Evolutionary conservation across 352 stramenopile species (phyloP).

Genomic region (Halophytophthora polymorphica): DNA sequence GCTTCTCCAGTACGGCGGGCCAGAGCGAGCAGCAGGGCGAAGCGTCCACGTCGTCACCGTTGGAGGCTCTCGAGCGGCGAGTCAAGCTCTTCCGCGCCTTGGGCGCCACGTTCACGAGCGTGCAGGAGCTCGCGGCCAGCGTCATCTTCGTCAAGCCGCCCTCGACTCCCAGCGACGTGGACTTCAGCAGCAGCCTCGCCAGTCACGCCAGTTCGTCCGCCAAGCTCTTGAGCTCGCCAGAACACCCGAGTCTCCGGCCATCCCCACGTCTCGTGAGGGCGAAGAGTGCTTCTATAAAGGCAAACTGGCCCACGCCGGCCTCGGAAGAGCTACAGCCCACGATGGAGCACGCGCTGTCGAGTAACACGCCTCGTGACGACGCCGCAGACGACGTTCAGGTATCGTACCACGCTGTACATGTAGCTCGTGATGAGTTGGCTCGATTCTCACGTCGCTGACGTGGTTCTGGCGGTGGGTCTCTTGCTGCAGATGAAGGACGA

Average conservation of each 20-base stretch:
- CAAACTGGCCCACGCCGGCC: constrained; percentile 10
- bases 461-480: background rate
- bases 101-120: constrained; percentile 61
- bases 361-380: constrained; percentile 17
- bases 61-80: constrained; percentile 49
- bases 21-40: constrained; percentile 42
- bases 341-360: constrained; percentile 5
- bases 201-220: constrained; percentile 46
- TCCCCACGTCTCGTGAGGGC: constrained; percentile 8
- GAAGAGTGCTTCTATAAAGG: constrained; percentile 11
- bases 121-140: constrained; percentile 78
- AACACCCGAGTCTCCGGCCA: constrained; percentile 55
- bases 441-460: background rate
- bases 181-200: constrained; percentile 66
- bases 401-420: constrained; percentile 4
- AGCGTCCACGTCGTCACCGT: constrained; percentile 8
- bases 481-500: constrained; percentile 15
- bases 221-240: constrained; percentile 58
- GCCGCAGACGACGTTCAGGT: constrained; percentile 15
- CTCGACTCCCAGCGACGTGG: constrained; percentile 41
- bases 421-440: constrained; percentile 4
- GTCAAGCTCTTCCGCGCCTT: constrained; percentile 62
- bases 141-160: constrained; percentile 81
- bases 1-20: constrained; percentile 50
- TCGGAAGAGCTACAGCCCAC: constrained; percentile 14